These are phyloP conservation scores for Lojkania enalia DNA, from an alignment of 2,329 filamentous ascomycete species.

Conservation along the genomic window DNA sequence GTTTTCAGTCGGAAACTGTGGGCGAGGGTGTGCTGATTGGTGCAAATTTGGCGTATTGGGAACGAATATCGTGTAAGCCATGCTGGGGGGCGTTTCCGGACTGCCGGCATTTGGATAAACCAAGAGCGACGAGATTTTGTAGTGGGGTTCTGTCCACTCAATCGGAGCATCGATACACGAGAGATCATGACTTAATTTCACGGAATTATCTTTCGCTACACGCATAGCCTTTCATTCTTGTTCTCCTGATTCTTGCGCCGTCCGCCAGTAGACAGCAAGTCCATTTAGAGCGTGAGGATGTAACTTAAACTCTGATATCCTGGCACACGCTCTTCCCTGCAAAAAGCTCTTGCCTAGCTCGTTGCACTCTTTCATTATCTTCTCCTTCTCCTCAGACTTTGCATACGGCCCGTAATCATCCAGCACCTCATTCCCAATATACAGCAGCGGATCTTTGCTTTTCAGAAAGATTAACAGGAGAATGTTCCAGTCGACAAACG, in stretches of 20 bases:
- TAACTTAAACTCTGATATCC: slow-evolving; percentile 30
- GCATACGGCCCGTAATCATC: slow-evolving; percentile 33
- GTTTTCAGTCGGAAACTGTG: too few relatives aligned
- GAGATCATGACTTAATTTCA: too few relatives aligned
- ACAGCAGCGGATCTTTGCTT: slow-evolving; percentile 33
- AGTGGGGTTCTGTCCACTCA: too few relatives aligned
- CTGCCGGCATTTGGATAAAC: too few relatives aligned
- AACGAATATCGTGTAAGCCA: too few relatives aligned
- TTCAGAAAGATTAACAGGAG: slow-evolving; percentile 36
- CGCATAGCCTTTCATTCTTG: not conserved
- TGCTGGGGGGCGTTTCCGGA: too few relatives aligned
- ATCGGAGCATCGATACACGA: too few relatives aligned
- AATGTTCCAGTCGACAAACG: slow-evolving; percentile 43
- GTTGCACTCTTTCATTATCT: slow-evolving; percentile 32
- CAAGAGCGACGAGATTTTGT: too few relatives aligned
- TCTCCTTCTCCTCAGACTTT: slow-evolving; percentile 27
- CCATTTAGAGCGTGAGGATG: not conserved
- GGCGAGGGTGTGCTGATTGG: too few relatives aligned
- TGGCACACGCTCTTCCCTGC: slow-evolving; percentile 17
- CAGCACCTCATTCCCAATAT: slow-evolving; percentile 43
- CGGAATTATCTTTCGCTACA: too few relatives aligned
- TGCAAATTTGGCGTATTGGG: too few relatives aligned
- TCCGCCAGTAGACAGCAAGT: not conserved
- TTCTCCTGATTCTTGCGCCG: not conserved
- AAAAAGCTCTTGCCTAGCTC: slow-evolving; percentile 30